Percentiles rank a stretch among this genome's conserved stretches.
These are phyloP conservation scores for Fusarium graminum DNA, from an alignment of 2,329 filamentous ascomycete species.

Conservation along the genomic window DNA sequence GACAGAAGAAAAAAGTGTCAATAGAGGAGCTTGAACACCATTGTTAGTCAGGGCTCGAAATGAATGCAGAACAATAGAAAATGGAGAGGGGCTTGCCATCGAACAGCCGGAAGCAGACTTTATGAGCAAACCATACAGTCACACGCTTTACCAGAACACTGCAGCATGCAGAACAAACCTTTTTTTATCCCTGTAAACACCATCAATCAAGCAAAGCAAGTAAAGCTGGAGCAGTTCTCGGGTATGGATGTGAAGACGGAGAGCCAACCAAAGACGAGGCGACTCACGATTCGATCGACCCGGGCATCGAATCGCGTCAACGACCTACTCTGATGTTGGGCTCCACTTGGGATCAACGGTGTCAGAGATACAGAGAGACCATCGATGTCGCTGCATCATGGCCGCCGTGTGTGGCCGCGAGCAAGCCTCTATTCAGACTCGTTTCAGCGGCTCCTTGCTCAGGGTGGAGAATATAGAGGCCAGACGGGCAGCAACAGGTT, in stretches of 20 bases:
- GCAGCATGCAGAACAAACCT: conserved; percentile 21
- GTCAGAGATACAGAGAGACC: conserved; percentile 17
- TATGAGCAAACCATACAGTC: conserved; percentile 41
- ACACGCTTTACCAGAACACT: conserved; percentile 24
- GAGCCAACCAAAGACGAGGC: conserved; percentile 27
- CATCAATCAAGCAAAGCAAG: conserved; percentile 25
- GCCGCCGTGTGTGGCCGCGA: conserved; percentile 42
- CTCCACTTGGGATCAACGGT: conserved; percentile 26
- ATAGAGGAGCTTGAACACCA: conserved; percentile 46
- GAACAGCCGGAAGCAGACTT: conserved; percentile 45
- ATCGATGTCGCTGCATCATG: conserved; percentile 46
- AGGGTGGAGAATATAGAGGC: conserved; percentile 17
- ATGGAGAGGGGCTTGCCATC: conserved; percentile 30
- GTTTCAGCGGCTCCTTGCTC: conserved; percentile 36
- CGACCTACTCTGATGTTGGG: conserved; percentile 18
- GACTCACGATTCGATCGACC: conserved; percentile 30
- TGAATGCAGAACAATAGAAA: conserved; percentile 42
- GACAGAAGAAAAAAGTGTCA: conserved; percentile 42
- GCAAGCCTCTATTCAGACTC: conserved; percentile 29
- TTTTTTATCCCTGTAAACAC: conserved; percentile 22
- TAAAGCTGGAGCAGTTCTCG: conserved; percentile 26
- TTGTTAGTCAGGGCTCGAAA: conserved; percentile 48
- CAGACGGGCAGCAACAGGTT: conserved; percentile 35
- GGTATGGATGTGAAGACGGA: conserved; percentile 18
- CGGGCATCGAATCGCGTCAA: conserved; percentile 33